Evolutionary conservation across 2,329 filamentous ascomycete species (phyloP).

Genomic region (Cryphonectria japonica): DNA sequence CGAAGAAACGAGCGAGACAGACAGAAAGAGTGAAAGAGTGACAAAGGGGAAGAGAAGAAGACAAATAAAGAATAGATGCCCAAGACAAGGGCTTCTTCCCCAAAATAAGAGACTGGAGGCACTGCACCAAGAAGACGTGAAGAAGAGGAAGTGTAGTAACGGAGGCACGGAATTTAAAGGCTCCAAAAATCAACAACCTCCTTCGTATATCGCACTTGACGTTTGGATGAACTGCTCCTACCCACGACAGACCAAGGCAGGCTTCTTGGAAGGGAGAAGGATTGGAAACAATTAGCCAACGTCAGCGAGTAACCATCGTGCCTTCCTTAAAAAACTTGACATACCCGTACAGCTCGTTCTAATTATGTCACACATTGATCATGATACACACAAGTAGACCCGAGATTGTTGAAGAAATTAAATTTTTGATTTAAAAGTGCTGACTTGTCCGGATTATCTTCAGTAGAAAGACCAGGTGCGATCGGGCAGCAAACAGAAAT

Average conservation of each 20-base stretch:
- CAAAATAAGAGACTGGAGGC: conserved; percentile 22
- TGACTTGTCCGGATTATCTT: conserved; percentile 15
- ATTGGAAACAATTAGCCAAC: background rate
- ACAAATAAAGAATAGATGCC: conserved; percentile 12
- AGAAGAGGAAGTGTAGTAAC: background rate
- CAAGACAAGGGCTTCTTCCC: conserved; percentile 14
- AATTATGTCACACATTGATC: background rate
- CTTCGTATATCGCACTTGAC: conserved; percentile 8
- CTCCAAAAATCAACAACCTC: background rate
- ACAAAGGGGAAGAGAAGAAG: background rate
- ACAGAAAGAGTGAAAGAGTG: background rate
- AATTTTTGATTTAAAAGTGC: conserved; percentile 12
- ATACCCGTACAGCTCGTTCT: background rate
- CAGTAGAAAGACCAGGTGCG: conserved; percentile 2
- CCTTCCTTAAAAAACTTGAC: background rate
- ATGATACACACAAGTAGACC: background rate
- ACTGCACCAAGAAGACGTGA: conserved; percentile 24
- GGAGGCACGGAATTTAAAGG: background rate
- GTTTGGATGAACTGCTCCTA: background rate
- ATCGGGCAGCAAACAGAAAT: conserved; percentile 25
- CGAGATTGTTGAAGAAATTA: background rate
- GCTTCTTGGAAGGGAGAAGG: background rate
- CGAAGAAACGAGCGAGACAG: conserved; percentile 3
- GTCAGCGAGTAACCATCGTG: background rate
- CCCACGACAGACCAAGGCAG: too few species aligned